Evolutionary conservation across 768 basidiomycete species (phyloP), one percentile per base, ranked within the genome.

Genomic region (Infundibulicybe gibba): DNA sequence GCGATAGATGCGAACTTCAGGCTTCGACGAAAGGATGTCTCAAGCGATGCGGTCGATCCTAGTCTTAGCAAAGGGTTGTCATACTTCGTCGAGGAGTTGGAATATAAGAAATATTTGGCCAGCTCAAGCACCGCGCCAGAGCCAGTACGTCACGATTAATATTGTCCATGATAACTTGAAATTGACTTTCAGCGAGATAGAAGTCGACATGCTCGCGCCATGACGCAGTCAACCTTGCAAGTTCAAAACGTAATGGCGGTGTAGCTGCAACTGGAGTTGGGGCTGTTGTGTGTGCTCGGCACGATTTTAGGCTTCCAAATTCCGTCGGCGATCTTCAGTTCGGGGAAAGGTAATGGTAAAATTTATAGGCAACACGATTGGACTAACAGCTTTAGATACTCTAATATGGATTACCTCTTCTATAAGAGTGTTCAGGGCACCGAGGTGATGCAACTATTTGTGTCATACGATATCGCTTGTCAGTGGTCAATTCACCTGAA

Each of bases 241-340:
- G 60, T 30, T 41, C 52, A 2, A 56, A 54, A 21, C 43, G 41
- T 10, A 53, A 50, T 0, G 51, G 50, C 15, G 62, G 62, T 5
- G 46, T 55, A 15, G 56, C 59, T 3, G 55, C 56, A 0, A 58
- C 61, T 6, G 66, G 68, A 0, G 49, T 65, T 0, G 64, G 54
- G 3, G 55, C 54, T 2, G 56, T 59, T 15, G 53, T 52, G 19
- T 69, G 69, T 32, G 44, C 58, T 0, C 56, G 60, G 1, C 66
- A 68, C 43, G 57, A 68, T 17, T 54, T 66, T 51, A 58, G 61
- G 10, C 50, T 53, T 0, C 61, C 64, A 3, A 48, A 40, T 16
- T 52, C 54, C 2, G 49, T 65, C 11, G 64, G 59, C 1, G 61
- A 66, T 50, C 51, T 68, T 3, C 64, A 67, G 38, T 48, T 55